phyloP scores from a whole-genome alignment of 2,329 filamentous ascomycete genomes.

The Claviceps sp. region DNA sequence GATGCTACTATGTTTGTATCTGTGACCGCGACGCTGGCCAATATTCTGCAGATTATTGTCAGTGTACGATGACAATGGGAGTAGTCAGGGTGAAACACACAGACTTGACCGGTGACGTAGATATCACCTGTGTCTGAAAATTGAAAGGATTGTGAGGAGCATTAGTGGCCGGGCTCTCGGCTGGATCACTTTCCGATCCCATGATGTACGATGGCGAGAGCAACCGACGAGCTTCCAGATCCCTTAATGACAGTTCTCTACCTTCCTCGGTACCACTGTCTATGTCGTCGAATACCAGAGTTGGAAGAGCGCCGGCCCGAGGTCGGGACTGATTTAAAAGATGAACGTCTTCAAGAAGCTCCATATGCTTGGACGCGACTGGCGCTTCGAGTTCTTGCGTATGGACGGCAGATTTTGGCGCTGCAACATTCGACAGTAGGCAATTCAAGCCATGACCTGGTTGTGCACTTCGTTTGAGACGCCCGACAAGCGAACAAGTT shows the following conservation, averaged over 20 bases:
- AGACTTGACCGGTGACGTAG: slow-evolving; percentile 63
- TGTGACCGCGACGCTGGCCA: slow-evolving; percentile 84
- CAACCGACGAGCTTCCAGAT: slow-evolving; percentile 1
- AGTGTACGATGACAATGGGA: not conserved
- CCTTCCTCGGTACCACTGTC: slow-evolving; percentile 1
- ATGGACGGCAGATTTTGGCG: not conserved
- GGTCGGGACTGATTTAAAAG: not conserved
- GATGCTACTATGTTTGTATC: slow-evolving; percentile 94
- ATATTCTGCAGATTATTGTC: slow-evolving; percentile 46
- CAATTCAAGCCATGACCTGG: not conserved
- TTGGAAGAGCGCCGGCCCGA: slow-evolving; percentile 4
- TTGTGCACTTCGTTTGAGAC: not conserved
- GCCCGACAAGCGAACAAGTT: not conserved
- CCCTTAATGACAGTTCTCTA: not conserved
- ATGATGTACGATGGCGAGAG: slow-evolving; percentile 8
- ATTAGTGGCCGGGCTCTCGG: not conserved
- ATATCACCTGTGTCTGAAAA: slow-evolving; percentile 73
- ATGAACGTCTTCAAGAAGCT: slow-evolving; percentile 1
- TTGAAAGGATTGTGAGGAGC: slow-evolving; percentile 66
- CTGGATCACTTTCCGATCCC: slow-evolving; percentile 1
- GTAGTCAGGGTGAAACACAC: slow-evolving; percentile 30
- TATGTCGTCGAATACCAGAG: slow-evolving; percentile 12
- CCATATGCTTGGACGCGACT: slow-evolving; percentile 6
- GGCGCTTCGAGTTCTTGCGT: not conserved
- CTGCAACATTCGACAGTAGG: not conserved